Evolutionary conservation across 192 early-diverging fungal genomes (phyloP).

Genomic region (Coemansia pectinata): DNA sequence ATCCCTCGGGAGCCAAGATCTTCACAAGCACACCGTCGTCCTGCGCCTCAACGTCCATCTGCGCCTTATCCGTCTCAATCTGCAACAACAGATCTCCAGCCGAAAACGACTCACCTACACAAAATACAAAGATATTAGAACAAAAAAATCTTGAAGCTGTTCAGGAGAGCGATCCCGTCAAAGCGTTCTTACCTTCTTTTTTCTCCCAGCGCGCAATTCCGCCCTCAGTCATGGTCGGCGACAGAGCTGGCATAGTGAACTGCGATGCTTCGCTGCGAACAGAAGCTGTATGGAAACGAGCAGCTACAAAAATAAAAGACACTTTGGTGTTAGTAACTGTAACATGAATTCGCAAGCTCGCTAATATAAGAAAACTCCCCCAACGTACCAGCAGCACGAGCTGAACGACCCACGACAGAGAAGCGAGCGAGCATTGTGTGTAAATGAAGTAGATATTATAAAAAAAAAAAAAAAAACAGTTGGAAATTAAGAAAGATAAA

Average conservation of each 20-base stretch:
- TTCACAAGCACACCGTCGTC: constrained; percentile 97
- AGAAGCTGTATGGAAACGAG: constrained; percentile 65
- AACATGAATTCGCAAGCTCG: not conserved
- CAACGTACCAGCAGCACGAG: constrained; percentile 37
- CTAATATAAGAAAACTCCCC: not conserved
- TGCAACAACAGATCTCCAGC: constrained; percentile 92
- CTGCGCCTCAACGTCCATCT: constrained; percentile 99
- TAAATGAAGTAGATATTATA: not conserved
- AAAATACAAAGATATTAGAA: not conserved
- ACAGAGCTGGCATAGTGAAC: constrained; percentile 95
- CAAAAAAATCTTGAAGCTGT: not conserved
- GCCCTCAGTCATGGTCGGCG: constrained; percentile 98
- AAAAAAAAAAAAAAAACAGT: not conserved
- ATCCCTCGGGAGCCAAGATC: constrained; percentile 71
- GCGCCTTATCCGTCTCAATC: constrained; percentile 99
- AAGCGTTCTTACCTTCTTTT: constrained; percentile 58
- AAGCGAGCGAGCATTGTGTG: constrained; percentile 35
- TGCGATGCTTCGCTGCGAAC: constrained; percentile 31
- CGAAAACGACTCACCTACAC: constrained; percentile 73
- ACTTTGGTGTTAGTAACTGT: not conserved
- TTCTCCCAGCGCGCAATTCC: constrained; percentile 94
- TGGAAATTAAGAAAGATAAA: constrained; percentile 4
- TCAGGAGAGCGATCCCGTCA: too few relatives aligned
- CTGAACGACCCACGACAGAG: constrained; percentile 30
- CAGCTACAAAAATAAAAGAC: constrained; percentile 50